Percentiles rank a stretch among this genome's conserved stretches.
These are phyloP conservation scores for Backusella tarrabulga DNA, from an alignment of 192 early-diverging fungal species.

Conservation along the genomic window DNA sequence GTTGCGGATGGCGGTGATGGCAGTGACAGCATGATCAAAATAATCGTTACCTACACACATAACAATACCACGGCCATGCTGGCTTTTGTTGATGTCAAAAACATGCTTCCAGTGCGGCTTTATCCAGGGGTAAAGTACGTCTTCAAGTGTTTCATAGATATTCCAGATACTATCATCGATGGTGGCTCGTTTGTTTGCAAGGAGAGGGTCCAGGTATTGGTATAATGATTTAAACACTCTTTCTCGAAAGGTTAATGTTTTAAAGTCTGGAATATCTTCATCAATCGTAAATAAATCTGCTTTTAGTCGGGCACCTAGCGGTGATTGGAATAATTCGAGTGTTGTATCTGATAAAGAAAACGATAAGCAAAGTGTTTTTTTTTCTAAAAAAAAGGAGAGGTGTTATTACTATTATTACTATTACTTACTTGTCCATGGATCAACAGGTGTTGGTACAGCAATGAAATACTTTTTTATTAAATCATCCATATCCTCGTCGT, in stretches of 20 bases:
- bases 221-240: constrained; percentile 42
- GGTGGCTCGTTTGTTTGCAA: constrained; percentile 9
- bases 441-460: constrained; percentile 39
- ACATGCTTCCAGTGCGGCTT: constrained; percentile 29
- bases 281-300: constrained; percentile 23
- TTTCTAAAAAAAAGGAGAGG: too few species aligned
- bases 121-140: constrained; percentile 41
- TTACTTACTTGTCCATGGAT: constrained; percentile 38
- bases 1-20: constrained; percentile 41
- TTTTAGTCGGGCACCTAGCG: constrained; percentile 33
- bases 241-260: constrained; percentile 32
- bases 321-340: constrained; percentile 31
- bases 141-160: constrained; percentile 35
- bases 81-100: constrained; percentile 33
- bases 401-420: neutral
- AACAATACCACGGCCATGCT: constrained; percentile 43
- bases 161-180: constrained; percentile 10
- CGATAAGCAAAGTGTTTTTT: neutral
- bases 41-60: constrained; percentile 50
- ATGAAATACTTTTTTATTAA: constrained; percentile 38
- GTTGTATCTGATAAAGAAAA: constrained; percentile 18
- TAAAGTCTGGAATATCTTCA: constrained; percentile 38
- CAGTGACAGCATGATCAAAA: constrained; percentile 37
- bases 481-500: neutral
- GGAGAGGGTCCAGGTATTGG: constrained; percentile 42